Conservation (phyloP, 768 basidiomycete genomes). For the Boletus speciosus region DNA sequence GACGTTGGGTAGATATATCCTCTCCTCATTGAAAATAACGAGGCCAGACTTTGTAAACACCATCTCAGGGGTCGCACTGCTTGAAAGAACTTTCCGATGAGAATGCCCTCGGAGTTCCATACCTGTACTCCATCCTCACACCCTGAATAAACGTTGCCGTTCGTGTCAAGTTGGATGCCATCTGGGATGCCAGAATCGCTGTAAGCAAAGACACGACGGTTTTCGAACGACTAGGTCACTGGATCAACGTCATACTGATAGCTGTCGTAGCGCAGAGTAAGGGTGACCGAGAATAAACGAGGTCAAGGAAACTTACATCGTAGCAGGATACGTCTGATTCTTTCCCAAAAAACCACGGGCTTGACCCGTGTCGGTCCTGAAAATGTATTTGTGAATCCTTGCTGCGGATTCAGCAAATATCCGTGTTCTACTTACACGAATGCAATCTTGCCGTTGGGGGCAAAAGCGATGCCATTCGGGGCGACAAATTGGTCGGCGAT, state of each 20-base stretch:
- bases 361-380: too few species aligned
- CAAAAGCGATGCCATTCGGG: slow-evolving; percentile 75
- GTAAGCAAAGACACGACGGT: slow-evolving; percentile 67
- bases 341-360: too few species aligned
- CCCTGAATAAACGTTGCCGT: slow-evolving; percentile 65
- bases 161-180: slow-evolving; percentile 60
- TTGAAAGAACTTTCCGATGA: slow-evolving; percentile 38
- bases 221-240: slow-evolving; percentile 47
- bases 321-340: slow-evolving; percentile 61
- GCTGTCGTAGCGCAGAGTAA: slow-evolving; percentile 32
- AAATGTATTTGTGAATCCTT: slow-evolving; percentile 17
- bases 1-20: slow-evolving; percentile 38
- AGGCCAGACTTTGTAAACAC: slow-evolving; percentile 40
- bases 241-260: slow-evolving; percentile 69
- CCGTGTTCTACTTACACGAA: slow-evolving; percentile 47
- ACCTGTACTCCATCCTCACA: slow-evolving; percentile 71
- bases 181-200: slow-evolving; percentile 65
- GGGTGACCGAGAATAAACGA: not conserved
- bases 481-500: slow-evolving; percentile 76
- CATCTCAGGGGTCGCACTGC: slow-evolving; percentile 34
- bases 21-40: slow-evolving; percentile 39
- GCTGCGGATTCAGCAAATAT: not conserved
- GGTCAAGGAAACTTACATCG: slow-evolving; percentile 48
- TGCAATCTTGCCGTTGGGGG: slow-evolving; percentile 55
- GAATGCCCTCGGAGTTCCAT: slow-evolving; percentile 50